phyloP scores from a whole-genome alignment of 2,329 filamentous ascomycete species.

The Venturia pyrina region DNA sequence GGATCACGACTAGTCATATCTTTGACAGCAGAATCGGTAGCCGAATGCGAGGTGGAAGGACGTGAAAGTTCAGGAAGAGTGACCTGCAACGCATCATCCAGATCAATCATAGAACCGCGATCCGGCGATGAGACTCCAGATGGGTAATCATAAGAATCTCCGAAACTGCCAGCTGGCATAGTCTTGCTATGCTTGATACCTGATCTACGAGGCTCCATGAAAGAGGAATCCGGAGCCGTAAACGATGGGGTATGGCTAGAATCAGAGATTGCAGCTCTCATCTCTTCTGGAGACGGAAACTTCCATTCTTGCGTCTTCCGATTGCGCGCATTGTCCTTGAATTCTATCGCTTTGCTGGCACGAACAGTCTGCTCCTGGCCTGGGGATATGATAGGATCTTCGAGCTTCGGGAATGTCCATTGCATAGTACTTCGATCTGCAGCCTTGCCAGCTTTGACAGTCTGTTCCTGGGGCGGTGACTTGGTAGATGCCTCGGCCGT shows the following conservation, averaged over 20 bases:
- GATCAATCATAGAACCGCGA: slow-evolving; percentile 36
- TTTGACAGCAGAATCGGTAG: slow-evolving; percentile 23
- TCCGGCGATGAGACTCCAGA: slow-evolving; percentile 25
- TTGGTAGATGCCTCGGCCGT: slow-evolving; percentile 29
- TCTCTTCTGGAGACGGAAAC: slow-evolving; percentile 12
- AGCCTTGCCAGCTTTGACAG: slow-evolving; percentile 22
- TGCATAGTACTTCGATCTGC: slow-evolving; percentile 23
- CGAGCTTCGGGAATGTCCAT: slow-evolving; percentile 36
- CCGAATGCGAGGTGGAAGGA: slow-evolving; percentile 31
- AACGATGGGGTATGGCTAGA: slow-evolving; percentile 19
- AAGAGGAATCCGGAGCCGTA: not conserved
- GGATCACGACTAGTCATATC: slow-evolving; percentile 36
- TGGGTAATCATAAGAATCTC: slow-evolving; percentile 20
- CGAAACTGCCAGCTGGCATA: slow-evolving; percentile 25
- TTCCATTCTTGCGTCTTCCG: slow-evolving; percentile 11
- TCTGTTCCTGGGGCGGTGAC: slow-evolving; percentile 21
- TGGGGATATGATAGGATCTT: slow-evolving; percentile 28
- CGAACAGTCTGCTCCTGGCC: slow-evolving; percentile 21
- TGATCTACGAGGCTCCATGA: slow-evolving; percentile 24
- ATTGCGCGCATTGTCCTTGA: slow-evolving; percentile 5
- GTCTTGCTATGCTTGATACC: slow-evolving; percentile 31
- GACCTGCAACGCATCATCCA: slow-evolving; percentile 26
- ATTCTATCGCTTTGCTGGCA: slow-evolving; percentile 22
- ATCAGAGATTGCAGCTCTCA: slow-evolving; percentile 21
- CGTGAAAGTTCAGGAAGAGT: slow-evolving; percentile 29